Percentiles rank a stretch among this genome's conserved stretches.
Conservation (phyloP, 2,329 filamentous ascomycete genomes). For the Pseudogymnoascus sp. region DNA sequence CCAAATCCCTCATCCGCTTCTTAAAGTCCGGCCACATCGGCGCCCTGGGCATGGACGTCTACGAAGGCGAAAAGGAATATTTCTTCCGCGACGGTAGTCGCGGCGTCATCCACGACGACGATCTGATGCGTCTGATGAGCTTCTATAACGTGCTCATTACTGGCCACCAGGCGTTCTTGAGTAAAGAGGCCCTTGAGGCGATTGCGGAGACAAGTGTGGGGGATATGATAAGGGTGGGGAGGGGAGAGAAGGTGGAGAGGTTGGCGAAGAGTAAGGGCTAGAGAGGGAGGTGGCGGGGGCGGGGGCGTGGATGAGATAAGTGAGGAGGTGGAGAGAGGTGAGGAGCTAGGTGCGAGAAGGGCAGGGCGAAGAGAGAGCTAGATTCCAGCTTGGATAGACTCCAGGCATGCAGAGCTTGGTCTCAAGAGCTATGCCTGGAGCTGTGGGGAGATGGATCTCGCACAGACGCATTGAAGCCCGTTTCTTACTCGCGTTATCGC, state of each 20-base stretch:
- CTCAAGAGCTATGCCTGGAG: neutral
- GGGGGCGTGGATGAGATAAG: neutral
- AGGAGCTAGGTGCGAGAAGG: neutral
- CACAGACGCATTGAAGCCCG: neutral
- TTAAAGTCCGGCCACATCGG: constrained; percentile 55
- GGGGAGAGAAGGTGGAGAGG: neutral
- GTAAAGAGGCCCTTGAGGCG: constrained; percentile 55
- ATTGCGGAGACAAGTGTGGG: constrained; percentile 54
- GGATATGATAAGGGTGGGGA: constrained; percentile 38
- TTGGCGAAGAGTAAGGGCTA: constrained; percentile 27
- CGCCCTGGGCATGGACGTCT: constrained; percentile 60
- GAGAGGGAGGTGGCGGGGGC: neutral
- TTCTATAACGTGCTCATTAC: constrained; percentile 62
- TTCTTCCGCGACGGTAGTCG: constrained; percentile 61
- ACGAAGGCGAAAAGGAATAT: constrained; percentile 55
- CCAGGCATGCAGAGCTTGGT: neutral
- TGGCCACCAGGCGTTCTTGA: constrained; percentile 65
- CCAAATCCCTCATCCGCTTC: constrained; percentile 49
- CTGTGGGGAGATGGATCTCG: neutral
- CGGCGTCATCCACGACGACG: constrained; percentile 60
- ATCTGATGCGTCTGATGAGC: constrained; percentile 58
- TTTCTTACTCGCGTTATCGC: neutral
- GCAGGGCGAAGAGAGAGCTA: neutral
- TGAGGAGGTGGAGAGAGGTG: no score
- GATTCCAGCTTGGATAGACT: no score